Conservation (phyloP, 1,284 basidiomycete species). For the Ceratobasidium sp. region DNA sequence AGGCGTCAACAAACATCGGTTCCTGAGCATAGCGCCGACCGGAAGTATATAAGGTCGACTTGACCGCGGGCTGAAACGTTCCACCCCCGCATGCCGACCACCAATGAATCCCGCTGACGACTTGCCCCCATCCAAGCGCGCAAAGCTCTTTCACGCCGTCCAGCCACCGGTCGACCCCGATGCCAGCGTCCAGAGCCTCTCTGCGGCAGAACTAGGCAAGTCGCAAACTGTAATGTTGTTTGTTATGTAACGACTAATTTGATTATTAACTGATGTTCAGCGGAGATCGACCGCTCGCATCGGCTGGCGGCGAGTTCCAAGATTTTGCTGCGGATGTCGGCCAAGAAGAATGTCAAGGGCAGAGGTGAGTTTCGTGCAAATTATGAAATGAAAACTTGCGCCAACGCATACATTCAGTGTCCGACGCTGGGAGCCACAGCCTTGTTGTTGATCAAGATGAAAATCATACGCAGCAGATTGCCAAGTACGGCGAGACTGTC, state of each 20-base stretch:
- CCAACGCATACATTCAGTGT: constrained; percentile 1
- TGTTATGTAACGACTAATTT: constrained; percentile 9
- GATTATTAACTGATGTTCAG: not conserved
- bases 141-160: not conserved
- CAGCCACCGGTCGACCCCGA: not conserved
- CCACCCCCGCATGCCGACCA: not conserved
- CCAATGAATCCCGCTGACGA: not conserved
- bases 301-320: constrained; percentile 1
- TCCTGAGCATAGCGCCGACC: constrained; percentile 2
- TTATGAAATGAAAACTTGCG: not conserved
- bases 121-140: not conserved
- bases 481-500: not conserved
- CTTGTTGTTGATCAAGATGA: constrained; percentile 6
- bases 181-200: not conserved
- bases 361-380: not conserved
- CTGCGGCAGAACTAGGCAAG: too few species aligned
- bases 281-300: constrained; percentile 11
- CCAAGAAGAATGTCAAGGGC: not conserved
- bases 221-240: not conserved
- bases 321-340: not conserved
- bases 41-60: not conserved
- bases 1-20: constrained; percentile 6
- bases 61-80: not conserved
- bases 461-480: not conserved
- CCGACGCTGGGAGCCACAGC: not conserved